Evolutionary conservation across 768 basidiomycete species (phyloP), one percentile per base, ranked within the genome.

Genomic region (Agaricus subrufescens): DNA sequence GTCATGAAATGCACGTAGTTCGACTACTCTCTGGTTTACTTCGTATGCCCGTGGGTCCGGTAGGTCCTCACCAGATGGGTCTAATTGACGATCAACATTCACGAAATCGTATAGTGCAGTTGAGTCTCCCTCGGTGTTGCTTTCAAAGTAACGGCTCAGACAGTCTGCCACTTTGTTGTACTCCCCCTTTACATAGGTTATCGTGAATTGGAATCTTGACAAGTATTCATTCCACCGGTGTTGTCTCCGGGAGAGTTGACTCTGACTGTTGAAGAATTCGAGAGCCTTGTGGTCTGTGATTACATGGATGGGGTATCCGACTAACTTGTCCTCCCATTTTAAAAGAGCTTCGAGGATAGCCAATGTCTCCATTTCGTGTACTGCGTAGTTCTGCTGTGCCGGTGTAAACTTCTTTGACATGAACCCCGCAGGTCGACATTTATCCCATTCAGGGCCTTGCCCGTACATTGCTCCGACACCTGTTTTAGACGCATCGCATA

Each of bases 291-390:
- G 65, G 48, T 65, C 65, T 0, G 64, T 62, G 19, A 67, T 30
- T 11, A 59, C 19, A 26, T 61, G 67, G 52, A 72, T 51, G 3
- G 45, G 46, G 29, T 58, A 60, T 19, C 70, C 66, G 0, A 72
- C 46, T 0, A 71, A 57, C 29, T 70, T 69, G 37, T 70, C 67
- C 58, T 70, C 66, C 69, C 67, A 71, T 49, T 70, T 70, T 3
- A 64, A 27, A 1, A 72, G 51, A 0, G 63, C 63, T 44, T 67
- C 61, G 4, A 69, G 53, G 0, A 67, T 63, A 1, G 65, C 65
- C 1, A 68, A 48, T 19, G 56, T 62, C 44, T 67, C 63, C 14
- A 61, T 54, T 45, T 69, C 66, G 19, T 63, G 62, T 3, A 68
- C 66, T 15, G 55, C 45, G 42, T 72, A 73, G 40, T 69, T 67